Evolutionary conservation across 805 yeast genomes (phyloP).

Genomic region (Candida gorgasii): DNA sequence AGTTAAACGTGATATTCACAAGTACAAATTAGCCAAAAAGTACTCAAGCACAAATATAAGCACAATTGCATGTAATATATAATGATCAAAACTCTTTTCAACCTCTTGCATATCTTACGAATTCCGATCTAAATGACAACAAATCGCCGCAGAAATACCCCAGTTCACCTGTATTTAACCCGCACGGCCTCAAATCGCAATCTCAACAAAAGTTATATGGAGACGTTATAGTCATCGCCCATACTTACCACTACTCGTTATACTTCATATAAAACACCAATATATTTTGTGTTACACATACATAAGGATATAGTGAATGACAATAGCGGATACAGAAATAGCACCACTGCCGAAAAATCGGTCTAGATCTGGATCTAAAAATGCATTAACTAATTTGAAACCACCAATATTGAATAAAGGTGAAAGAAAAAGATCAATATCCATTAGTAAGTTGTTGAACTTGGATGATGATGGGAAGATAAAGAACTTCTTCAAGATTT

Average conservation of each 20-base stretch:
- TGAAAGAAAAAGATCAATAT: constrained; percentile 14
- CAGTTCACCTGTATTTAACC: not conserved
- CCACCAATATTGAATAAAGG: constrained; percentile 15
- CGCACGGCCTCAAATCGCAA: constrained; percentile 1
- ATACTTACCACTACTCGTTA: not conserved
- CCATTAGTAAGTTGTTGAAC: constrained; percentile 13
- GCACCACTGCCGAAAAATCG: constrained; percentile 4
- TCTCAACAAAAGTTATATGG: not conserved
- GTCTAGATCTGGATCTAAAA: constrained; percentile 5
- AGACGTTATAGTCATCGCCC: not conserved
- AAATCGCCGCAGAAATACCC: not conserved
- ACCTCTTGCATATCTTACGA: too few species aligned
- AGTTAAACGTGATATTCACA: not conserved
- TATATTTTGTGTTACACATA: not conserved
- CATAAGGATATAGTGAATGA: not conserved
- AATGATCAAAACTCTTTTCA: not conserved
- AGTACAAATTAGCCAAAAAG: not conserved
- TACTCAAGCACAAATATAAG: not conserved
- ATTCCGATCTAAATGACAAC: not conserved
- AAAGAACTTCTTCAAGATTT: constrained; percentile 15
- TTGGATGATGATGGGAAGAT: constrained; percentile 9
- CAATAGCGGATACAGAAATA: not conserved
- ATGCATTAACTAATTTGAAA: constrained; percentile 7
- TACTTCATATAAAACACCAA: not conserved
- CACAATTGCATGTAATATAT: not conserved